Evolutionary conservation across 2,329 filamentous ascomycete genomes (phyloP).

Genomic region (Aspergillus pseudoglaucus): DNA sequence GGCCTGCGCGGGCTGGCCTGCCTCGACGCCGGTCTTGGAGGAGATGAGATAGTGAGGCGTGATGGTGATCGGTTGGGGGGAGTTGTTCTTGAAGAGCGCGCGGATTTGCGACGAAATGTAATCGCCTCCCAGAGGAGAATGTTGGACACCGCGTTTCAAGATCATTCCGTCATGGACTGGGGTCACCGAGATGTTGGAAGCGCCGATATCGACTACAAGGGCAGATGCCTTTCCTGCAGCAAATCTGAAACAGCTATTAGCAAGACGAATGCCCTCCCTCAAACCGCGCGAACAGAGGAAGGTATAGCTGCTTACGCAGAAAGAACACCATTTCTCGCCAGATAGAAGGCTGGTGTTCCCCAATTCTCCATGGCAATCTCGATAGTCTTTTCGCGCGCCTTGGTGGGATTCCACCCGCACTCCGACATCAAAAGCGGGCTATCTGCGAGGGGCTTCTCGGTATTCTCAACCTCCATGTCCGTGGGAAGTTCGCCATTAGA

Average conservation of each 20-base stretch:
- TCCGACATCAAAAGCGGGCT: conserved; percentile 91
- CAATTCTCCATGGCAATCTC: conserved; percentile 97
- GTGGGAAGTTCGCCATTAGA: conserved; percentile 51
- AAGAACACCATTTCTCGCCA: conserved; percentile 81
- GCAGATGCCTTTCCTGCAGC: conserved; percentile 89
- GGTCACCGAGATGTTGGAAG: conserved; percentile 79
- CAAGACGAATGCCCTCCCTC: background rate
- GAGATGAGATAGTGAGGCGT: conserved; percentile 82
- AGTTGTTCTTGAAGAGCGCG: conserved; percentile 63
- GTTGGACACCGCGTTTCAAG: conserved; percentile 80
- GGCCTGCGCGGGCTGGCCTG: conserved; percentile 70
- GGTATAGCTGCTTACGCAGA: conserved; percentile 52
- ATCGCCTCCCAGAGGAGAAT: conserved; percentile 77
- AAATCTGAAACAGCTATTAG: conserved; percentile 46
- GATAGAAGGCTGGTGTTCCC: conserved; percentile 90
- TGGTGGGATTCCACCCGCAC: conserved; percentile 82
- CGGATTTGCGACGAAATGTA: conserved; percentile 88
- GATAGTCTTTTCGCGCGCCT: conserved; percentile 86
- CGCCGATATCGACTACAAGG: conserved; percentile 85
- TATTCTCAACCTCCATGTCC: conserved; percentile 54
- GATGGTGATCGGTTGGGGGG: conserved; percentile 64
- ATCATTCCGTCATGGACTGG: conserved; percentile 93
- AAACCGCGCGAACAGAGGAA: background rate
- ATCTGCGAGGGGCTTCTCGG: conserved; percentile 75
- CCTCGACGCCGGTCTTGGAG: conserved; percentile 83